Base-by-base conservation (phyloP, 345 rosid genomes). In the Triadica sebifera region DNA sequence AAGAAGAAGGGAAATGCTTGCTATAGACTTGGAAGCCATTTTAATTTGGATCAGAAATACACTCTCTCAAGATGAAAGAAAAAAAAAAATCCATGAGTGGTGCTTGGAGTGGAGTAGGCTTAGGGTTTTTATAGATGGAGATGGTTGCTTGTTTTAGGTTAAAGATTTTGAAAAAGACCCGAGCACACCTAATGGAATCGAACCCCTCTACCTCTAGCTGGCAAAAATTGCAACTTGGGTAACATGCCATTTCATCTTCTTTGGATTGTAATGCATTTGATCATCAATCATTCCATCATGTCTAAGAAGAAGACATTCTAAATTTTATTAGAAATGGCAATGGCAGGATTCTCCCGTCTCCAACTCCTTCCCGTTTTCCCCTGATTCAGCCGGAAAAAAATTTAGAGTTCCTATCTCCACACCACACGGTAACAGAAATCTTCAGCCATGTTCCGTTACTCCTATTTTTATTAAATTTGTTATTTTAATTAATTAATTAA, bases 211-310 rank as follows among this genome's bases (percentile, higher is more conserved):
- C 34, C 34, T 29, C 34, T 51, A 69, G 69, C 74, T 71, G 79
- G 80, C 65, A 67, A 71, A n/a, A 15, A 12, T 37, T 11, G 66
- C 80, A 65, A 70, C 55, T 80, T 77, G 75, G 66, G 16, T 29
- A 29, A 29, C 34, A n/a, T n/a, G n/a, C n/a, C n/a, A n/a, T n/a
- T n/a, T n/a, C n/a, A n/a, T n/a, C n/a, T n/a, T n/a, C n/a, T n/a
- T n/a, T n/a, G 79, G 66, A 74, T 25, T n/a, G 25, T 67, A 75
- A 39, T 45, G 41, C 38, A 67, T 46, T 53, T 24, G 37, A 20
- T 1, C 56, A 60, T 34, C 59, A 64, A 20, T 62, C 39, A 16
- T 43, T n/a, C 58, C 53, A 63, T 58, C 43, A 13, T 3, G 29
- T 61, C 17, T 10, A n/a, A 53, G n/a, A 39, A 67, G 71, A 38